A percentile compares a stretch with the other conserved stretches of the same genome.
Evolutionary conservation across 73 alveolate genomes (phyloP).

Genomic region (Stentor roeselii): DNA sequence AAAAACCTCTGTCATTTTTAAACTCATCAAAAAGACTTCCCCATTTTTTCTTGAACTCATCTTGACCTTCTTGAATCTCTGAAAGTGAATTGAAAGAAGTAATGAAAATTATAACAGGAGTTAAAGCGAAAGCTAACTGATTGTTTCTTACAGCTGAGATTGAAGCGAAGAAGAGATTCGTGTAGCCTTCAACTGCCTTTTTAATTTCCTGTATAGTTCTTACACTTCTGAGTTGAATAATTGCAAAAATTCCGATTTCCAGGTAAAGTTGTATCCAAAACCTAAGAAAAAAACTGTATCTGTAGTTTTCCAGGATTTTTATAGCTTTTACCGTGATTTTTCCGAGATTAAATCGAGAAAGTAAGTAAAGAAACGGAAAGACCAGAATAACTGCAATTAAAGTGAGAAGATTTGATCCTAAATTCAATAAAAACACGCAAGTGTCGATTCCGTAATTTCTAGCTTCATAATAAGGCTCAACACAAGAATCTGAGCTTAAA

Average conservation of each 20-base stretch:
- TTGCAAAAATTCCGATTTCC: neutral
- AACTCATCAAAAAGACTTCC: slow-evolving; percentile 11
- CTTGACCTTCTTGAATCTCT: neutral
- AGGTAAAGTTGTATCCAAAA: slow-evolving; percentile 24
- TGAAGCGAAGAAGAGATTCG: neutral
- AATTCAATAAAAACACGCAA: neutral
- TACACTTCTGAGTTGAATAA: neutral
- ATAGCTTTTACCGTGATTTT: neutral
- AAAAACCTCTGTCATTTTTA: slow-evolving; percentile 4
- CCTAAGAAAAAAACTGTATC: neutral
- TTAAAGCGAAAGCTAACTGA: neutral
- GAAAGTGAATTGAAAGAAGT: neutral
- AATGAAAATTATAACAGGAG: neutral
- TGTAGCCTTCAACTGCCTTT: neutral
- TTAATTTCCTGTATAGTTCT: neutral
- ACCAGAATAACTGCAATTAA: neutral
- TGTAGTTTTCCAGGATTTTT: neutral
- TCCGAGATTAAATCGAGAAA: neutral
- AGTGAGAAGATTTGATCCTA: neutral
- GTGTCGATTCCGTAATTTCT: neutral
- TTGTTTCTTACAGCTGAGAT: neutral
- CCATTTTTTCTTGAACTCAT: neutral
- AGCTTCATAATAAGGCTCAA: neutral
- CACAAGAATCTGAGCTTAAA: neutral
- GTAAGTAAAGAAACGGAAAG: neutral